Conservation (phyloP, 2,329 filamentous ascomycete species). For the Colletotrichum sp. region DNA sequence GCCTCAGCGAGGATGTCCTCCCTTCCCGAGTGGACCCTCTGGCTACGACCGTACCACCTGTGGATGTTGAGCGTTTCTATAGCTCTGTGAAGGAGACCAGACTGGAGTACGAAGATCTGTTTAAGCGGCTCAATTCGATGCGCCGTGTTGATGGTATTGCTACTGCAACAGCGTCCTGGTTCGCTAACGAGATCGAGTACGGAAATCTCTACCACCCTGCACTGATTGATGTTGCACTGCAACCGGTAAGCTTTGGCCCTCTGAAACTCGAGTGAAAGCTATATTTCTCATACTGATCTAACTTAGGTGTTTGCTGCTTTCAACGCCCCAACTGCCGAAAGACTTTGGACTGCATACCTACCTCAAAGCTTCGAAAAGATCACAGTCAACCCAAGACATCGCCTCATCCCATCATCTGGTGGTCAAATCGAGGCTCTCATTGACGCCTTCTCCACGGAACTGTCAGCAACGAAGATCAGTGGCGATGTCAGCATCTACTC, state of each 20-base stretch:
- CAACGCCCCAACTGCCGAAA: neutral
- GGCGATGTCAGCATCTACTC: conserved; percentile 1
- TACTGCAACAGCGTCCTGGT: neutral
- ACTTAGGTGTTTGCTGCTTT: neutral
- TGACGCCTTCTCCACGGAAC: neutral
- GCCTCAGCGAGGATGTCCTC: neutral
- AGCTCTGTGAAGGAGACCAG: neutral
- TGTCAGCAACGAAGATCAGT: neutral
- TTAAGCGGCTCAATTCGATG: neutral
- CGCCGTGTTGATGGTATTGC: neutral
- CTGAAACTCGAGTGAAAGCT: no score
- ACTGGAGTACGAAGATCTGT: neutral
- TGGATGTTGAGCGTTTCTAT: neutral
- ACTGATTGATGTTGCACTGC: neutral
- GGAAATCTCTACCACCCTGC: neutral
- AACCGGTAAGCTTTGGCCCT: neutral
- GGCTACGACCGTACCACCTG: accelerated
- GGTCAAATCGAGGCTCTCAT: neutral
- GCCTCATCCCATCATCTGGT: neutral
- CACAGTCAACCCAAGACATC: neutral
- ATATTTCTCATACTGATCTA: no score
- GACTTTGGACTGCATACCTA: neutral
- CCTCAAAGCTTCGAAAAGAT: neutral
- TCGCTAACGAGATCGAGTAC: neutral
- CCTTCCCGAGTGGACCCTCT: neutral